Base-by-base conservation (phyloP, 2,329 filamentous ascomycete genomes). In the Trichoderma polysporum region DNA sequence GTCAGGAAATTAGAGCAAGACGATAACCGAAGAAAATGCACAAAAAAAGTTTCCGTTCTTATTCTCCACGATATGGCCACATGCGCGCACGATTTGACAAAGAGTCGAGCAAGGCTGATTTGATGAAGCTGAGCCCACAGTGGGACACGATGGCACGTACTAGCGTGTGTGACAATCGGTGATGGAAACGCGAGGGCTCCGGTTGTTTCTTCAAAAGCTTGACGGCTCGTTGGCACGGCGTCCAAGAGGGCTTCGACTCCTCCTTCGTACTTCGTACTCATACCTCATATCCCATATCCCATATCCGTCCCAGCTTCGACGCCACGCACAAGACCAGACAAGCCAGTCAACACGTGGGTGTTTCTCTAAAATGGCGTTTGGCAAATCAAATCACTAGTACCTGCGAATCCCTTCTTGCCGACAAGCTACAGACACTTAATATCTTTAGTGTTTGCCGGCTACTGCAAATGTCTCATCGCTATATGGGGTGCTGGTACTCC, bases 1-100 rank as follows among this genome's bases (percentile, higher is more conserved):
- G 50, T 17, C 29, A 27, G 37, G 37, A 64, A 47, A 64, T 64
- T 56, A 64, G 27, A 22, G 29, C n/a, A 35, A 35, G 37, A 54
- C 61, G 61, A 64, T 64, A 64, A 31, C 61, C 61, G 61, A 64
- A 61, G 45, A 39, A 52, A 61, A 64, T 53, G 50, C 33, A 39
- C 45, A 52, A 33, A n/a, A 64, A 62, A 45, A 31, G 47, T 19
- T 50, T 47, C 61, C 61, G 50, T 54, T 45, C 9, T 22, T 15
- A 19, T 56, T 56, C 61, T 64, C 61, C 61, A 64, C 61, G 61
- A 64, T 64, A 19, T 29, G 19, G 59, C 45, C 59, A 53, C 47
- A 62, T 62, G 60, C 60, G 49, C 29, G 50, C 61, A 50, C 37
- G 50, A 56, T 64, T 22, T 56, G 50, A 56, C 19, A 47, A 64